Evolutionary conservation across 1,139 yeast species (phyloP).

Genomic region (Kodamaea fungicola): DNA sequence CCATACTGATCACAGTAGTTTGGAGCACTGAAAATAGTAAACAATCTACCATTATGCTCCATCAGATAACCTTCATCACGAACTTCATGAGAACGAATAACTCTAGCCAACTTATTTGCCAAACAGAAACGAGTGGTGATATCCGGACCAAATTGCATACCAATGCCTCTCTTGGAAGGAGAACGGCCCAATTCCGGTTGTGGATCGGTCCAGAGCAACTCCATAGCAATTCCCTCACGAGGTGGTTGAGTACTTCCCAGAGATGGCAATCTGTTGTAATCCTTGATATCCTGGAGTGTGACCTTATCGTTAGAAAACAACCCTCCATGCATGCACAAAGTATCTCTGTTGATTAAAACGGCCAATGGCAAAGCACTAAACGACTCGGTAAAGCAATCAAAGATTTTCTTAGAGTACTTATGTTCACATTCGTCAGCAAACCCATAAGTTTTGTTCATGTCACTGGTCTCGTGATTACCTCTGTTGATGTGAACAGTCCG

Average conservation of each 20-base stretch:
- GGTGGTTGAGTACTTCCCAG: conserved; percentile 77
- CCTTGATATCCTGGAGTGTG: conserved; percentile 69
- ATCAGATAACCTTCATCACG: conserved; percentile 85
- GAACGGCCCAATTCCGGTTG: conserved; percentile 74
- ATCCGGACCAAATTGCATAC: conserved; percentile 96
- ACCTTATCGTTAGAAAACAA: conserved; percentile 75
- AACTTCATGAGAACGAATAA: conserved; percentile 93
- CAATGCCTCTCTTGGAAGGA: conserved; percentile 91
- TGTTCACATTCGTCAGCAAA: conserved; percentile 94
- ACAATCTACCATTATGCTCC: conserved; percentile 81
- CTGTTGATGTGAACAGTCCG: conserved; percentile 69
- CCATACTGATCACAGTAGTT: conserved; percentile 94
- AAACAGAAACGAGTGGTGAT: conserved; percentile 78
- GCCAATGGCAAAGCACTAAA: conserved; percentile 88
- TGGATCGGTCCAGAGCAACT: conserved; percentile 96
- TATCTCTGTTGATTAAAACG: conserved; percentile 69
- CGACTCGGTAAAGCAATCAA: conserved; percentile 80
- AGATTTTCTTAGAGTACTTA: conserved; percentile 81
- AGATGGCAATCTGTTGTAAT: conserved; percentile 58
- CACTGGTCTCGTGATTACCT: conserved; percentile 96
- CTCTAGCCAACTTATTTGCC: conserved; percentile 66
- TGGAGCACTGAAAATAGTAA: conserved; percentile 96
- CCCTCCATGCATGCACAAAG: conserved; percentile 95
- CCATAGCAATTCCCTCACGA: conserved; percentile 91
- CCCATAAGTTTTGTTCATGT: conserved; percentile 96